Percentiles rank a stretch among this genome's conserved stretches.
Evolutionary conservation across 768 basidiomycete genomes (phyloP).

Genomic region (Kwoniella sp.): DNA sequence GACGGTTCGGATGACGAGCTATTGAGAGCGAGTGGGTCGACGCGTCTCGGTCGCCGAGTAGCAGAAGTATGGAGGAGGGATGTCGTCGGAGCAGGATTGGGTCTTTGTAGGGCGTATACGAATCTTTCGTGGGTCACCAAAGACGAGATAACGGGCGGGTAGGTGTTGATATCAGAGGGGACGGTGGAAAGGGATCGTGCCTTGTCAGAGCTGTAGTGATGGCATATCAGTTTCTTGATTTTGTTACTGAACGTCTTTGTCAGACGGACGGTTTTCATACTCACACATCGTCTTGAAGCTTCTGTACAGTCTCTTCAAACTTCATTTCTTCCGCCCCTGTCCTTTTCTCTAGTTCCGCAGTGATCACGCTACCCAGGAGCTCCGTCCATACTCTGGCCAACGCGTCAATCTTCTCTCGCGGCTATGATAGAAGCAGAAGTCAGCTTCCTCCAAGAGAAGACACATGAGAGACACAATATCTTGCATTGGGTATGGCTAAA

Average conservation of each 20-base stretch:
- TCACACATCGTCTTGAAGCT: conserved; percentile 31
- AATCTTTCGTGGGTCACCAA: conserved; percentile 43
- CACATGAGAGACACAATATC: too few species aligned
- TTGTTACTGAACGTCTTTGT: too few species aligned
- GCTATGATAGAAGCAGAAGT: conserved; percentile 21
- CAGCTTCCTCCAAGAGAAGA: not conserved
- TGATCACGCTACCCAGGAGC: conserved; percentile 33
- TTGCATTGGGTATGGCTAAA: too few species aligned
- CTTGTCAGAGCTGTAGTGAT: conserved; percentile 27
- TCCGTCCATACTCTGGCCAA: conserved; percentile 39
- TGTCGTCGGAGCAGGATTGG: conserved; percentile 41
- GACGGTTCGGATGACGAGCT: conserved; percentile 9
- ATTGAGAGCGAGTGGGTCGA: conserved; percentile 13
- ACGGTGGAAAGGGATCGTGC: conserved; percentile 34
- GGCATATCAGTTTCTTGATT: too few species aligned
- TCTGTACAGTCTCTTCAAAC: conserved; percentile 28
- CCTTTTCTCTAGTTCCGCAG: conserved; percentile 36
- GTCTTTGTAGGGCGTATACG: conserved; percentile 39
- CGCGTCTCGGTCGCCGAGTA: conserved; percentile 20
- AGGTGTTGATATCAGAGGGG: conserved; percentile 50
- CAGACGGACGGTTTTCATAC: conserved; percentile 16
- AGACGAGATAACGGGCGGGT: conserved; percentile 40
- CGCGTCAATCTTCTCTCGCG: conserved; percentile 32
- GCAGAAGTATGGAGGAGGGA: conserved; percentile 38
- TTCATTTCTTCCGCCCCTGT: conserved; percentile 36